These are phyloP conservation scores for Saccharomyces hybrid DNA, from an alignment of 1,139 yeast species.

Conservation along the genomic window DNA sequence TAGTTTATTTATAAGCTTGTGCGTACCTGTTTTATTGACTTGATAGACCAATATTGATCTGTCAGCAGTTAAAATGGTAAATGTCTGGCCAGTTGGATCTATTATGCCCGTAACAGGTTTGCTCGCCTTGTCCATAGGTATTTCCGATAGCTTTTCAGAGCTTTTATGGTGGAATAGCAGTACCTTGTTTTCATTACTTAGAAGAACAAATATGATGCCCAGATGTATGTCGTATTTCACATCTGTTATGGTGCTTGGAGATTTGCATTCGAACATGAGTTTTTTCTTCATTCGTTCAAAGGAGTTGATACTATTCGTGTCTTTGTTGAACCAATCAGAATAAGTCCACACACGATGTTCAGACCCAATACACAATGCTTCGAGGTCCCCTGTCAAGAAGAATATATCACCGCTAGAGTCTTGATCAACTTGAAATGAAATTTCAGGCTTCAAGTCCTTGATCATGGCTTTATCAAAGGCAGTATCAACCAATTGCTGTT, in stretches of 20 bases:
- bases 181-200: conserved; percentile 20
- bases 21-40: conserved; percentile 18
- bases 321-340: conserved; percentile 11
- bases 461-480: conserved; percentile 25
- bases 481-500: conserved; percentile 25
- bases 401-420: conserved; percentile 11
- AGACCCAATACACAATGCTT: conserved; percentile 19
- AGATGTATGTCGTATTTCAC: conserved; percentile 18
- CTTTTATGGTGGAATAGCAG: conserved; percentile 13
- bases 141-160: conserved; percentile 11
- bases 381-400: conserved; percentile 14
- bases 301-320: conserved; percentile 2
- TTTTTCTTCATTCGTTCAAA: conserved; percentile 3
- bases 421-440: conserved; percentile 8
- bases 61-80: conserved; percentile 24
- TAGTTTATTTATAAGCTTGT: conserved; percentile 21
- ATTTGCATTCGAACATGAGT: conserved; percentile 10
- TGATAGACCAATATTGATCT: conserved; percentile 27
- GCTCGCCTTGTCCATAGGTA: conserved; percentile 12
- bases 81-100: conserved; percentile 25
- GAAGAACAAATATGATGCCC: conserved; percentile 18
- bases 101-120: conserved; percentile 25
- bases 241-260: conserved; percentile 27
- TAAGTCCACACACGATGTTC: conserved; percentile 17
- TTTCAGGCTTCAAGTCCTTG: conserved; percentile 13